These are phyloP conservation scores for Sporopachydermia quercuum DNA, from an alignment of 805 yeast genomes.

Conservation along the genomic window DNA sequence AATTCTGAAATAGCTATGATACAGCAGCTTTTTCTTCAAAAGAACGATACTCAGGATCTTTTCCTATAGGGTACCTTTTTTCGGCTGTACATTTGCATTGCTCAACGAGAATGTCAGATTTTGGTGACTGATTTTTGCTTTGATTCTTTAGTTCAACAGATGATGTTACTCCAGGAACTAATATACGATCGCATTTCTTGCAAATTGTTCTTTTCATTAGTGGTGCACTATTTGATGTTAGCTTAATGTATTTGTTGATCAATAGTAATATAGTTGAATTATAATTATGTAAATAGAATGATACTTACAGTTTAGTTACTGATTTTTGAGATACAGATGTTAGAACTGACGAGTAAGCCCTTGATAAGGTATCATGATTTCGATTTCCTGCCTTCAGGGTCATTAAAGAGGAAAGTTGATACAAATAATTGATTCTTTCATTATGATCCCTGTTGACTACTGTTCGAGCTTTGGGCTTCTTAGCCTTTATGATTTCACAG, in stretches of 20 bases:
- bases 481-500: slow-evolving; percentile 5
- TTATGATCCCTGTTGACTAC: slow-evolving; percentile 43
- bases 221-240: slow-evolving; percentile 30
- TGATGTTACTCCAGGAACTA: slow-evolving; percentile 34
- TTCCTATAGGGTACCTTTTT: slow-evolving; percentile 53
- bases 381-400: slow-evolving; percentile 19
- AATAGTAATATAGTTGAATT: neutral
- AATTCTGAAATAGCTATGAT: no score
- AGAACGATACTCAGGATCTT: slow-evolving; percentile 29
- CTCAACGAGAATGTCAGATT: slow-evolving; percentile 33
- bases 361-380: slow-evolving; percentile 29
- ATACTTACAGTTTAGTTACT: slow-evolving; percentile 21
- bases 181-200: slow-evolving; percentile 42
- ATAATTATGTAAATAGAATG: neutral
- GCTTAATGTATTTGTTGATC: slow-evolving; percentile 13
- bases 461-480: slow-evolving; percentile 19
- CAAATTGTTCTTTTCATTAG: slow-evolving; percentile 53
- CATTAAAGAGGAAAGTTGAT: slow-evolving; percentile 35
- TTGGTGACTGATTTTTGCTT: slow-evolving; percentile 19
- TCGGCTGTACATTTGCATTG: slow-evolving; percentile 37
- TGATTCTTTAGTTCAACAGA: slow-evolving; percentile 25
- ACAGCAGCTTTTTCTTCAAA: slow-evolving; percentile 29
- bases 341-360: slow-evolving; percentile 39
- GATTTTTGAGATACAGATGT: slow-evolving; percentile 52
- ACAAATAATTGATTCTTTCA: slow-evolving; percentile 41